A percentile compares a stretch with the other conserved stretches of the same genome.
phyloP scores from a whole-genome alignment of 2,329 filamentous ascomycete species.

The Xylaria sp. region DNA sequence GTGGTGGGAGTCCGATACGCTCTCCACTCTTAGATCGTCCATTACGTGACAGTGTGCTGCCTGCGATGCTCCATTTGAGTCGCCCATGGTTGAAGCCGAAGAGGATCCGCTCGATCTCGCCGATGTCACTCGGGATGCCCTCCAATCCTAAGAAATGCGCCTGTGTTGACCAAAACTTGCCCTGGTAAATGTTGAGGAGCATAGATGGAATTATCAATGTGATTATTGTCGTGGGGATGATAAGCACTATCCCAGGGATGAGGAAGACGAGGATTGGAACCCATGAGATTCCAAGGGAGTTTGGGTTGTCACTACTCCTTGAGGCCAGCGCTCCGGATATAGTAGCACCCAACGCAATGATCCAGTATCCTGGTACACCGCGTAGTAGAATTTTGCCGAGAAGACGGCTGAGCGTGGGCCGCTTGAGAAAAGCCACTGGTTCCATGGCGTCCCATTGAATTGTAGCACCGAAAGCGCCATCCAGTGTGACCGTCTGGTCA shows the following conservation, averaged over 20 bases:
- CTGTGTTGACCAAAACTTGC: slow-evolving; percentile 29
- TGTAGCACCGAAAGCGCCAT: slow-evolving; percentile 41
- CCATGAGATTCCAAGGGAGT: too few relatives aligned
- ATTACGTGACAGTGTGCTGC: slow-evolving; percentile 20
- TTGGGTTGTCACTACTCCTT: too few relatives aligned
- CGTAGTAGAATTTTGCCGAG: slow-evolving; percentile 18
- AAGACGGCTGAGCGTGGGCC: neutral
- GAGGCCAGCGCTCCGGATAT: neutral
- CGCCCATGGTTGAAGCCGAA: slow-evolving; percentile 21
- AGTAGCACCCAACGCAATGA: neutral
- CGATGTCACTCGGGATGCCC: slow-evolving; percentile 18
- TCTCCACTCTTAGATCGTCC: slow-evolving; percentile 15
- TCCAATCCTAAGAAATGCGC: slow-evolving; percentile 22
- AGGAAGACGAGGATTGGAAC: neutral
- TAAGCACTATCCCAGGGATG: neutral
- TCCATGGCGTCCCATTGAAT: slow-evolving; percentile 48
- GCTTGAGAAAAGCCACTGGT: slow-evolving; percentile 23
- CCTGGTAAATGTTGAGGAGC: slow-evolving; percentile 19
- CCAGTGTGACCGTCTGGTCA: slow-evolving; percentile 50
- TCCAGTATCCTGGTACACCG: slow-evolving; percentile 10
- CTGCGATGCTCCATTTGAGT: slow-evolving; percentile 23
- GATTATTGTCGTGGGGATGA: slow-evolving; percentile 6
- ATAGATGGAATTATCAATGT: slow-evolving; percentile 2
- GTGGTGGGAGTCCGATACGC: slow-evolving; percentile 5
- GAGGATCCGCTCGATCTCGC: slow-evolving; percentile 17